A percentile compares a stretch with the other conserved stretches of the same genome.
Evolutionary conservation across 495 filamentous ascomycete species (phyloP).

Genomic region (Hapsidospora chrysogenum): DNA sequence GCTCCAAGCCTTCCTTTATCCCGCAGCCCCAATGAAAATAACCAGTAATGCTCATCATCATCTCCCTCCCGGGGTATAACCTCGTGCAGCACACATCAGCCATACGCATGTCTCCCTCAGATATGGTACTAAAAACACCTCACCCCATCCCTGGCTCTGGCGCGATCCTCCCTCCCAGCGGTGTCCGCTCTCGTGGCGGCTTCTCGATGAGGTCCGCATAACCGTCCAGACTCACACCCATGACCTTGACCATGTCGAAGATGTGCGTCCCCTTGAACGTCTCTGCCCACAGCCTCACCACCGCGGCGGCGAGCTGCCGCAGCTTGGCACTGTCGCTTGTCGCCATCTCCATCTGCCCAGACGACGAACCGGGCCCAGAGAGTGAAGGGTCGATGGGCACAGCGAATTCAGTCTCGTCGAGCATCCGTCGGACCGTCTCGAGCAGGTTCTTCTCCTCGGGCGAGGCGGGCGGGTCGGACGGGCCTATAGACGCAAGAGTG

Average conservation of each 20-base stretch:
- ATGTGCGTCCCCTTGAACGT: conserved; percentile 52
- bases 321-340: conserved; percentile 33
- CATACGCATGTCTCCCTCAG: too few species aligned
- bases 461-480: conserved; percentile 23
- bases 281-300: conserved; percentile 50
- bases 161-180: conserved; percentile 19
- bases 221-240: conserved; percentile 42
- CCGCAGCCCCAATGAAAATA: too few species aligned
- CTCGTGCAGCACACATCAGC: too few species aligned
- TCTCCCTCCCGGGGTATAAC: too few species aligned
- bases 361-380: conserved; percentile 14
- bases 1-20: too few species aligned
- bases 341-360: conserved; percentile 18
- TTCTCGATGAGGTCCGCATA: conserved; percentile 51
- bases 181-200: conserved; percentile 28
- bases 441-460: conserved; percentile 48
- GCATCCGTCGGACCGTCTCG: conserved; percentile 52
- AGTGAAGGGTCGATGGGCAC: conserved; percentile 35
- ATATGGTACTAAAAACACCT: too few species aligned
- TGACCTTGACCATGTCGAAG: conserved; percentile 48
- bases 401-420: conserved; percentile 62
- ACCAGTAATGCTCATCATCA: too few species aligned
- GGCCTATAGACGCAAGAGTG: conserved; percentile 23
- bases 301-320: conserved; percentile 41
- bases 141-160: conserved; percentile 14